Evolutionary conservation across 148 eudicot genomes (phyloP).

Genomic region (Persicaria maculosa): DNA sequence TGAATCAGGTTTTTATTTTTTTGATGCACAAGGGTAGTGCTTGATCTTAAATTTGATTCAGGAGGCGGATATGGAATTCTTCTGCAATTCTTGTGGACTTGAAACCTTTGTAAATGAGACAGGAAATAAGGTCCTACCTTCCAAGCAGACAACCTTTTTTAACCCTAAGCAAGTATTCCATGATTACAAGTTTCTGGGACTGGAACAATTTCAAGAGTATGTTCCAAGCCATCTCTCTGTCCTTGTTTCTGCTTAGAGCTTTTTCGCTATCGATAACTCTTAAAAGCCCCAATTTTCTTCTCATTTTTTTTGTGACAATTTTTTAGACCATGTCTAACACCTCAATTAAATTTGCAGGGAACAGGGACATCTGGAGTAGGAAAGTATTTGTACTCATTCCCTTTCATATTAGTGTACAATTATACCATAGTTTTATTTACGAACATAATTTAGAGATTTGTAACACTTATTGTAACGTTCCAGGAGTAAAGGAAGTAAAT

Average conservation of each 20-base stretch:
- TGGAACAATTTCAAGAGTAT: constrained; percentile 33
- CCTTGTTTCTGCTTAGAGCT: background rate
- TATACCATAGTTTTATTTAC: constrained; percentile 2
- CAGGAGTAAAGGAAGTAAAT: background rate
- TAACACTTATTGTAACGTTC: background rate
- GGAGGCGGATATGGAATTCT: constrained; percentile 71
- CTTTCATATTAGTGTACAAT: background rate
- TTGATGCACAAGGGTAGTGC: constrained; percentile 4
- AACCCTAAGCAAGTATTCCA: constrained; percentile 39
- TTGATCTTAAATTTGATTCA: constrained; percentile 18
- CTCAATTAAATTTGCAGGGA: background rate
- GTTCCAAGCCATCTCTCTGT: background rate
- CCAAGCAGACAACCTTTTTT: constrained; percentile 63
- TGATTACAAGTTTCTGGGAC: constrained; percentile 32
- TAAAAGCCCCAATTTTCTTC: background rate
- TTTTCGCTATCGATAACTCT: background rate
- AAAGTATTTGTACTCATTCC: background rate
- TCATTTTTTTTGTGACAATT: background rate
- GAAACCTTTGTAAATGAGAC: constrained; percentile 43
- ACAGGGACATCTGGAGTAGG: background rate
- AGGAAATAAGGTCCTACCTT: constrained; percentile 53
- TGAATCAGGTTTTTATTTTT: background rate
- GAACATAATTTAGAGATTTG: background rate
- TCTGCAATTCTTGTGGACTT: constrained; percentile 75
- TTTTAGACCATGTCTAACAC: background rate